A percentile compares a stretch with the other conserved stretches of the same genome.
Conservation (phyloP, 2,329 filamentous ascomycete genomes). For the Tolypocladium pustulatum region DNA sequence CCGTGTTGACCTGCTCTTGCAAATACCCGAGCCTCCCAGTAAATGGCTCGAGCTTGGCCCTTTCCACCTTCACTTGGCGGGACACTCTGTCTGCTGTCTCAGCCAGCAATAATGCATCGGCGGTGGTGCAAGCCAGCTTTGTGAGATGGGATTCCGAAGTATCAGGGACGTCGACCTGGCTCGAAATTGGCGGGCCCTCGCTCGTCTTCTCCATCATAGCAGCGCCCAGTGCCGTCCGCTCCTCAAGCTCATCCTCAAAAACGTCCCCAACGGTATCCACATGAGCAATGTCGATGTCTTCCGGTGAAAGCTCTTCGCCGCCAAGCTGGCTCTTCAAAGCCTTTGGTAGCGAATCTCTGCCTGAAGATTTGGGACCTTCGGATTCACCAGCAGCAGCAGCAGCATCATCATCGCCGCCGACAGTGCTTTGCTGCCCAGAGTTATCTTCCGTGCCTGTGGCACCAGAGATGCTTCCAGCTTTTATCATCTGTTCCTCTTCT, state of each 20-base stretch:
- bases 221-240: background rate
- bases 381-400: background rate
- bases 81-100: conserved; percentile 2
- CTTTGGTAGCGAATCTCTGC: background rate
- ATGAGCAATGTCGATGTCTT: conserved; percentile 40
- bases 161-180: background rate
- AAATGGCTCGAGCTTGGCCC: conserved; percentile 21
- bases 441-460: background rate
- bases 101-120: background rate
- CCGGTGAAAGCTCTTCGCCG: conserved; percentile 23
- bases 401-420: background rate
- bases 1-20: conserved; percentile 16
- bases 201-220: background rate
- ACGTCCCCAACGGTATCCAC: conserved; percentile 15
- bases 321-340: background rate
- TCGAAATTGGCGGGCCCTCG: background rate
- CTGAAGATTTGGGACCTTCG: background rate
- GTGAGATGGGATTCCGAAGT: background rate
- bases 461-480: background rate
- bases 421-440: background rate
- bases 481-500: background rate
- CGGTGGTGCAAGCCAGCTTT: background rate
- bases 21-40: conserved; percentile 20
- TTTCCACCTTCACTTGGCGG: conserved; percentile 16
- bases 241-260: conserved; percentile 14